These are phyloP conservation scores for Lactarius evosmus DNA, from an alignment of 768 basidiomycete species.

Conservation along the genomic window DNA sequence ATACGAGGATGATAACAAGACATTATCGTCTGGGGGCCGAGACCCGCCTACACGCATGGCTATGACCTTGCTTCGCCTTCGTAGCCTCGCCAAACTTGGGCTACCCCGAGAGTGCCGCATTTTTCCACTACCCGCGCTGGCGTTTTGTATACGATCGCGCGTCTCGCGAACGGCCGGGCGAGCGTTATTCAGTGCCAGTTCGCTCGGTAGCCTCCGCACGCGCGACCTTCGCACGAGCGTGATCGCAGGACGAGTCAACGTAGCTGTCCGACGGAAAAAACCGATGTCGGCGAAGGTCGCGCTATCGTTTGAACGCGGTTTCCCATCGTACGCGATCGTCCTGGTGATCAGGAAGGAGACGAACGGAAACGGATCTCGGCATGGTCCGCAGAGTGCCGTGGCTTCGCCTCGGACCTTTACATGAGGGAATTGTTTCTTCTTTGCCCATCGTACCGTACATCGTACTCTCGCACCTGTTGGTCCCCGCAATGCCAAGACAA, in stretches of 20 bases:
- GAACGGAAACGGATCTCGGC: slow-evolving; percentile 3
- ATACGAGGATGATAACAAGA: background rate
- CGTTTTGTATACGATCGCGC: slow-evolving; percentile 1
- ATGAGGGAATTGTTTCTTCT: no score
- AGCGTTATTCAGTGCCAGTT: slow-evolving; percentile 5
- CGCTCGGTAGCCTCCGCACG: slow-evolving; percentile 15
- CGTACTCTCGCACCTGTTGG: no score
- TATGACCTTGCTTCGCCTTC: slow-evolving; percentile 17
- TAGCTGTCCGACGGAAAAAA: slow-evolving; percentile 28
- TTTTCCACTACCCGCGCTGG: slow-evolving; percentile 20
- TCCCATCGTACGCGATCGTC: background rate
- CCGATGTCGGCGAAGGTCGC: slow-evolving; percentile 33
- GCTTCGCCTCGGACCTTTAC: background rate
- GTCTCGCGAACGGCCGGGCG: slow-evolving; percentile 17
- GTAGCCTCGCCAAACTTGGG: slow-evolving; percentile 1
- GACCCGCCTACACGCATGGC: slow-evolving; percentile 6
- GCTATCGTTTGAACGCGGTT: slow-evolving; percentile 13
- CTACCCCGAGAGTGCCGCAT: background rate
- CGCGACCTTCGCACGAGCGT: slow-evolving; percentile 45
- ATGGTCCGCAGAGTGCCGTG: slow-evolving; percentile 10
- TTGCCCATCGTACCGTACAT: no score
- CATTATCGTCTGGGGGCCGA: background rate
- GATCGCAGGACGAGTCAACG: slow-evolving; percentile 38
- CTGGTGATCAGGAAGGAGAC: background rate
- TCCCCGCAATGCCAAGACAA: background rate